These are phyloP conservation scores for Sindora glabra DNA, from an alignment of 306 rosid species.

Conservation along the genomic window DNA sequence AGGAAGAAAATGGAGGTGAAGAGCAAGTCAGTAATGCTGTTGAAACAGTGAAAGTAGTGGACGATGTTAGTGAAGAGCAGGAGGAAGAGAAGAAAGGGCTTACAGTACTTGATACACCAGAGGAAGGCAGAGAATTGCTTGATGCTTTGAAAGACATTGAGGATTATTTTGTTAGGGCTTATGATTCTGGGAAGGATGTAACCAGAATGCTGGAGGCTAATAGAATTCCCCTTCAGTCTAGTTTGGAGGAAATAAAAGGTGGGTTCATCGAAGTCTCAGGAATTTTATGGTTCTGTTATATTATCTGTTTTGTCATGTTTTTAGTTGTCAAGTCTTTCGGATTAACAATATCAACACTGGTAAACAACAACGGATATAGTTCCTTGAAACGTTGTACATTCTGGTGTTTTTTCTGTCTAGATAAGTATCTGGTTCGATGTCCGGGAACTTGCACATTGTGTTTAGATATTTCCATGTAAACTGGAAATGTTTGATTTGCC, in stretches of 20 bases:
- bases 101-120: slow-evolving; percentile 60
- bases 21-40: slow-evolving; percentile 31
- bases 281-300: background rate
- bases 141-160: slow-evolving; percentile 83
- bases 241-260: slow-evolving; percentile 90
- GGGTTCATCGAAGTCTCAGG: slow-evolving; percentile 11
- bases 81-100: slow-evolving; percentile 46
- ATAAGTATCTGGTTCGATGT: slow-evolving; percentile 5
- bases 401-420: background rate
- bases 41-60: slow-evolving; percentile 38
- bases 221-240: slow-evolving; percentile 65
- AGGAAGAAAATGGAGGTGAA: slow-evolving; percentile 32
- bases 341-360: no score
- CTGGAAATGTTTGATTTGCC: background rate
- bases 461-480: background rate
- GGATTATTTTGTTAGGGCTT: slow-evolving; percentile 67
- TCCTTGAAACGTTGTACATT: background rate
- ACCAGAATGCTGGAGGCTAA: slow-evolving; percentile 93
- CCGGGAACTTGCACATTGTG: background rate
- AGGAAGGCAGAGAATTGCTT: slow-evolving; percentile 79
- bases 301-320: no score
- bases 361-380: no score
- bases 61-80: slow-evolving; percentile 28
- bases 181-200: slow-evolving; percentile 69
- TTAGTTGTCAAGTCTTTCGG: no score